A percentile compares a stretch with the other conserved stretches of the same genome.
Conservation (phyloP, 305 asterid species). For the Fraxinus albicans region DNA sequence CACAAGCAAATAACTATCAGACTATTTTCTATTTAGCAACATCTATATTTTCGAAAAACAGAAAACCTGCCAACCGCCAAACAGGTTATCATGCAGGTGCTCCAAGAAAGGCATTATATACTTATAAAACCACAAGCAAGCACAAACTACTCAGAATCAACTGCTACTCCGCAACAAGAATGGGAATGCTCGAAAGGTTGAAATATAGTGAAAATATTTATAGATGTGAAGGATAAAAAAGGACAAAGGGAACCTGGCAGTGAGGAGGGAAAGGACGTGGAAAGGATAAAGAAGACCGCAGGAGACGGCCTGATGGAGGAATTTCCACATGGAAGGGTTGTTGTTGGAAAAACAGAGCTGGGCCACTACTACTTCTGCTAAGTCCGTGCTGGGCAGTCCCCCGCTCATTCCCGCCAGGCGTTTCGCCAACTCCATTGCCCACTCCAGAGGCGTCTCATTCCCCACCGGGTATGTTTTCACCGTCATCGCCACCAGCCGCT, state of each 20-base stretch:
- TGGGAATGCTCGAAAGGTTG: background rate
- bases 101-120: background rate
- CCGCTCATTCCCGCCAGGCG: background rate
- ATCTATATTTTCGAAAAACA: background rate
- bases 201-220: background rate
- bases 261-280: constrained; percentile 26
- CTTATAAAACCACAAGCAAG: background rate
- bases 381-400: constrained; percentile 16
- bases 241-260: constrained; percentile 17
- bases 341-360: constrained; percentile 22
- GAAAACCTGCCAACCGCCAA: background rate
- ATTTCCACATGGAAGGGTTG: constrained; percentile 25
- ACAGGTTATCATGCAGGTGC: background rate
- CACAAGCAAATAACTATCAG: background rate
- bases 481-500: background rate
- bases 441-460: constrained; percentile 1
- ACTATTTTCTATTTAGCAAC: background rate
- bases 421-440: constrained; percentile 21
- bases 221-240: background rate
- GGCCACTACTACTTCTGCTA: constrained; percentile 10
- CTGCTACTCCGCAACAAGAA: background rate
- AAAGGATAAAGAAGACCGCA: constrained; percentile 21
- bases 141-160: background rate
- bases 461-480: background rate
- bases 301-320: constrained; percentile 21